Evolutionary conservation across 345 rosid genomes (phyloP).

Genomic region (Linum lewisii): DNA sequence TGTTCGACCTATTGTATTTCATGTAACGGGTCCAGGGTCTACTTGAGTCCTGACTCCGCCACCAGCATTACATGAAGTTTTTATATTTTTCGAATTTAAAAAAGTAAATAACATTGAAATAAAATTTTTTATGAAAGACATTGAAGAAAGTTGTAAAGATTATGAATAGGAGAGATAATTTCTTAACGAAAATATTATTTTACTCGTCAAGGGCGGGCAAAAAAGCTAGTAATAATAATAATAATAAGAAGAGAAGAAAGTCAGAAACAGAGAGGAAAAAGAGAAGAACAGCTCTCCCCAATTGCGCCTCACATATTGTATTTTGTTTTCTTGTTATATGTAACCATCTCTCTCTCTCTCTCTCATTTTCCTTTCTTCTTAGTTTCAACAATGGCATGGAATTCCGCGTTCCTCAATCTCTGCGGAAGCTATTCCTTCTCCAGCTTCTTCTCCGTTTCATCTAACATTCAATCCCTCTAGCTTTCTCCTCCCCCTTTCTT

Average conservation of each 20-base stretch:
- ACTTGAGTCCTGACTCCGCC: too few species aligned
- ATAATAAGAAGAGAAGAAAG: background rate
- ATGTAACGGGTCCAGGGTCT: too few species aligned
- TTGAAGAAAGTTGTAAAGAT: too few species aligned
- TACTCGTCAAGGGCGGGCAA: too few species aligned
- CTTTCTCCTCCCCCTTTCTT: background rate
- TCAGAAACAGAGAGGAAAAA: constrained; percentile 11
- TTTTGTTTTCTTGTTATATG: constrained; percentile 10
- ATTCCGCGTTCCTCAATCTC: constrained; percentile 43
- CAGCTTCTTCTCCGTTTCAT: constrained; percentile 13
- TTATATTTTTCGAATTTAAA: too few species aligned
- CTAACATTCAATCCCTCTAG: background rate
- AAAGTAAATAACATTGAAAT: too few species aligned
- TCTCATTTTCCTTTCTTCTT: constrained; percentile 1
- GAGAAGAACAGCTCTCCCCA: constrained; percentile 25
- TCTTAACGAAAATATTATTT: too few species aligned
- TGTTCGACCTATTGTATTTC: too few species aligned
- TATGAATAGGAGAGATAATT: too few species aligned
- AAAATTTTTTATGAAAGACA: too few species aligned
- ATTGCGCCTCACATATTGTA: constrained; percentile 20
- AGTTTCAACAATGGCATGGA: constrained; percentile 35
- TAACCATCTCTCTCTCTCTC: background rate
- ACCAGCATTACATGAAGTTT: too few species aligned
- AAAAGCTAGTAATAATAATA: too few species aligned
- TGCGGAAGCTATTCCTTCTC: constrained; percentile 3